Base-by-base conservation (phyloP, 2,329 filamentous ascomycete species). In the Claviceps digitariae region DNA sequence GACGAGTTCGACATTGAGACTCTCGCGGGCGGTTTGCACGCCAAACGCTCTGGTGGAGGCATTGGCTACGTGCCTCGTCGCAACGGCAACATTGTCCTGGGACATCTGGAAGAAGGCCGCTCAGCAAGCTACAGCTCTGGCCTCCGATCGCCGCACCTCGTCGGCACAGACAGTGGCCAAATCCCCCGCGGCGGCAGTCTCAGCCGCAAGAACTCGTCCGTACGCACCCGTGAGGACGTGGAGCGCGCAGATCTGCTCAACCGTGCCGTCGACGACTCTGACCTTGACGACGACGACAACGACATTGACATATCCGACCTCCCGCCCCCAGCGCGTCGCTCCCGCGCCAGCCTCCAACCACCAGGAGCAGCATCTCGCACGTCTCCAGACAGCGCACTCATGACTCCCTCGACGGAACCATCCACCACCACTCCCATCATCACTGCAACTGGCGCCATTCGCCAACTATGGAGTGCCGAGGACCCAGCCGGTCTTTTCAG, bases 1-100 rank as follows among this genome's bases (percentile, higher is more conserved):
- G 93, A 98, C 64, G 93, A 98, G 67, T 98, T 98, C 62, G 93
- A 98, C 66, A 98, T 96, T 57, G 93, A 96, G 67, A 72, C 76
- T 13, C 82, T 86, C 51, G 79, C 79, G 20, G 77, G 79, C 25
- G 84, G 84, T 12, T 82, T 86, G 8, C 94, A 90, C 62, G 84
- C 86, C 61, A 93, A 95, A 66, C 86, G 88, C 58, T 81, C 84
- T 38, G 86, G 86, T 50, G 80, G 77, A 25, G 88, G 79, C 15
- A 81, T 95, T 53, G 90, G 90, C 23, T 89, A 89, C 63, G 84
- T 74, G 4, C 87, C 89, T 17, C 82, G 84, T 52, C 74, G 74
- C 56, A 78, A 83, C 60, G 79, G 80, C 44, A 82, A 78, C 52
- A 77, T 83, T 40, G 69, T 74, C n/a, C 68, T 84, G 25, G 70